A percentile compares a stretch with the other conserved stretches of the same genome.
Conservation (phyloP, 306 rosid genomes). For the Argentina anserina region DNA sequence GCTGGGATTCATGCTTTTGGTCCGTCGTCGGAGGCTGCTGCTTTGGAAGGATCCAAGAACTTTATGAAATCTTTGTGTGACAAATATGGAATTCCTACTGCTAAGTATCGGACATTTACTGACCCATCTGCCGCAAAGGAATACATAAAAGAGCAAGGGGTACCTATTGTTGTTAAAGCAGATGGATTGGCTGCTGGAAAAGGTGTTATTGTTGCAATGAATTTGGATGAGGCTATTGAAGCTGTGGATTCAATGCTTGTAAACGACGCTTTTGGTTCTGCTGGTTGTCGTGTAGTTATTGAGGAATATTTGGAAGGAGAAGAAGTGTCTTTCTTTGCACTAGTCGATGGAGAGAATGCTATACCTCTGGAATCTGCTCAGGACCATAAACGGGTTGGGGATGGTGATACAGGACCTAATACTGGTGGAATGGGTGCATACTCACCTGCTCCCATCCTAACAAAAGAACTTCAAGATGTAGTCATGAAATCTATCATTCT, state of each 20-base stretch:
- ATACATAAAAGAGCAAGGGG: constrained; percentile 79
- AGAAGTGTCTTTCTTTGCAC: constrained; percentile 87
- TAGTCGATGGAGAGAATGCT: constrained; percentile 96
- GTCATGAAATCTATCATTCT: constrained; percentile 82
- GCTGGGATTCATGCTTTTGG: constrained; percentile 89
- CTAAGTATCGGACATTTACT: constrained; percentile 79
- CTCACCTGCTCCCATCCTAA: constrained; percentile 84
- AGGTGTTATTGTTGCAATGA: constrained; percentile 84
- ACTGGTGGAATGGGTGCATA: constrained; percentile 99
- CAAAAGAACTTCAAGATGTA: constrained; percentile 67
- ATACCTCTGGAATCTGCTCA: constrained; percentile 95
- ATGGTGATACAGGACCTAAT: constrained; percentile 92
- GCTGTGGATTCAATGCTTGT: constrained; percentile 96
- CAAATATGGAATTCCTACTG: constrained; percentile 85
- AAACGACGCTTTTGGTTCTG: constrained; percentile 79
- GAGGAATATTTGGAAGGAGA: constrained; percentile 96
- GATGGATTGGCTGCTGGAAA: constrained; percentile 98
- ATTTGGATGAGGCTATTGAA: constrained; percentile 73
- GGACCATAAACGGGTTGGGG: constrained; percentile 94
- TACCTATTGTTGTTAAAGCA: constrained; percentile 84
- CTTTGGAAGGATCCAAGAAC: constrained; percentile 93
- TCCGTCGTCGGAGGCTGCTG: constrained; percentile 96
- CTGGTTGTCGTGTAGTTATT: constrained; percentile 72
- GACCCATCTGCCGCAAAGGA: constrained; percentile 77
- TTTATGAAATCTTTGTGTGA: constrained; percentile 94